These are phyloP conservation scores for Davidsoniella neocaledoniae DNA, from an alignment of 2,329 filamentous ascomycete species.

Conservation along the genomic window DNA sequence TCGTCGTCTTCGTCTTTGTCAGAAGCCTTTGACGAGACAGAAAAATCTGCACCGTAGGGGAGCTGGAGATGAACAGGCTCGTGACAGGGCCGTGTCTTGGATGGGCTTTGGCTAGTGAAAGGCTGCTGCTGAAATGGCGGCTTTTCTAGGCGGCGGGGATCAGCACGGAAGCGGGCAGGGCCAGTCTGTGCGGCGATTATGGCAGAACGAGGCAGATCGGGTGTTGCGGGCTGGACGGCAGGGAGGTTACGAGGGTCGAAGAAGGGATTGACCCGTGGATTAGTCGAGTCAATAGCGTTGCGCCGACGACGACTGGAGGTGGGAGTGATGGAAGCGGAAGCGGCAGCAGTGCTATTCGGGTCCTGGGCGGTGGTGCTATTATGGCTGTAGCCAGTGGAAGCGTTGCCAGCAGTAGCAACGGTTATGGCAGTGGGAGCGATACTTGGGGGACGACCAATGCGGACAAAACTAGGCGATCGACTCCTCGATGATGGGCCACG, in stretches of 20 bases:
- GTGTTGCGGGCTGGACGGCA: conserved; percentile 12
- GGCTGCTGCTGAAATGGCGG: conserved; percentile 12
- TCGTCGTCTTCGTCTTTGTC: background rate
- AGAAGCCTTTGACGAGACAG: conserved; percentile 1
- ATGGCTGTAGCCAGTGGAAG: background rate
- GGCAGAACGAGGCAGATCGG: conserved; percentile 12
- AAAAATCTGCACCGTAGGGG: conserved; percentile 12
- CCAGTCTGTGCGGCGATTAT: conserved; percentile 14
- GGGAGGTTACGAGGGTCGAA: conserved; percentile 12
- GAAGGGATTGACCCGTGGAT: conserved; percentile 11
- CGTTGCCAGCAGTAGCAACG: background rate
- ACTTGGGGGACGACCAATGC: background rate
- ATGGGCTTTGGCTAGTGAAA: conserved; percentile 10
- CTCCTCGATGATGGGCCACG: conserved; percentile 9
- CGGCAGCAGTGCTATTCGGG: background rate
- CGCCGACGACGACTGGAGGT: conserved; percentile 12
- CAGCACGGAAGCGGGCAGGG: conserved; percentile 13
- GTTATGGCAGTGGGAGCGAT: background rate
- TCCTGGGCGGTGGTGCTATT: background rate
- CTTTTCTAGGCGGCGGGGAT: conserved; percentile 12
- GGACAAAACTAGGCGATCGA: conserved; percentile 10
- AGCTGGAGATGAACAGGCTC: conserved; percentile 10
- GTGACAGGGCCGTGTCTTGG: conserved; percentile 6
- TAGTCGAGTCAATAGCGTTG: conserved; percentile 14
- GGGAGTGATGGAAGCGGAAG: conserved; percentile 3